phyloP scores from a whole-genome alignment of 257 asterid genomes.

The Solanum clarkiae region DNA sequence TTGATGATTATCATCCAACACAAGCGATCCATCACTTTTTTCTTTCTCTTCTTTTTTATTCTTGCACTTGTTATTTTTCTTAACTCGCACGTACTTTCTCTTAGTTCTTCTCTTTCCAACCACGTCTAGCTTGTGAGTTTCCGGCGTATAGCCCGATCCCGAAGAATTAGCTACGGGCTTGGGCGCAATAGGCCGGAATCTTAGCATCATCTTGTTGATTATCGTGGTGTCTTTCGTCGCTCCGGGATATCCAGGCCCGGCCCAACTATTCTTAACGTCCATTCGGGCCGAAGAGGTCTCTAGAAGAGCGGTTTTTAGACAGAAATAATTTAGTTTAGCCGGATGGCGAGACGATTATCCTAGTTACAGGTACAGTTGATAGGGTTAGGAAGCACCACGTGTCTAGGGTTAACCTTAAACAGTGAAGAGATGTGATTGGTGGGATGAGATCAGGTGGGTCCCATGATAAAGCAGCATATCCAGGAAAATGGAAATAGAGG shows the following conservation, averaged over 20 bases:
- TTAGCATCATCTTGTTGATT: not conserved
- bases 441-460: constrained; percentile 30
- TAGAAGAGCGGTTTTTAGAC: not conserved
- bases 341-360: not conserved
- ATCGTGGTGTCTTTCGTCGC: not conserved
- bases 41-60: not conserved
- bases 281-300: not conserved
- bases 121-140: not conserved
- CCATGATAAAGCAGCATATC: constrained; percentile 29
- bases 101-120: constrained; percentile 10
- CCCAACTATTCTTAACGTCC: not conserved
- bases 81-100: constrained; percentile 42
- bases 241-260: not conserved
- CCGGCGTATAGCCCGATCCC: not conserved
- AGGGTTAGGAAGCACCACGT: constrained; percentile 7
- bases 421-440: constrained; percentile 21
- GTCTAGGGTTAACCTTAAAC: constrained; percentile 23
- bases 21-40: not conserved
- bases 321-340: not conserved
- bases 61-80: constrained; percentile 9
- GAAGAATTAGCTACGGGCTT: constrained; percentile 21
- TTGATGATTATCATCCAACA: constrained; percentile 2
- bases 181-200: constrained; percentile 31
- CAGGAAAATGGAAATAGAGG: constrained; percentile 3
- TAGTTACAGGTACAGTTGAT: not conserved